Base-by-base conservation (phyloP, 345 rosid species). In the Lumnitzera littorea region DNA sequence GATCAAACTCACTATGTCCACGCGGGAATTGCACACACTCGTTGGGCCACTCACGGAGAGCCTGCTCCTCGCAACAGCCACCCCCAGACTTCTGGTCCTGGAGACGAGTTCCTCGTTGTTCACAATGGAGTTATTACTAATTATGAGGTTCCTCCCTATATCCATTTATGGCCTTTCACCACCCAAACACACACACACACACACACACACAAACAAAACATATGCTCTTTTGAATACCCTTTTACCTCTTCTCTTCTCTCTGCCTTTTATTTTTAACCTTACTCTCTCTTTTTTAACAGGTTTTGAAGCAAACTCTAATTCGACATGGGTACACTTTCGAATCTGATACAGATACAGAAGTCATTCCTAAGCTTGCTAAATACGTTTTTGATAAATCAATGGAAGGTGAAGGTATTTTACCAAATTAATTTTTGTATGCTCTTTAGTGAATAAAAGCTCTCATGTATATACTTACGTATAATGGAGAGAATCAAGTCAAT, bases 21-120 rank as follows among this genome's bases (percentile, higher is more conserved):
- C 76, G 98, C 94, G 53, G 94, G 96, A n/a, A 89, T 92, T 74
- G 98, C 98, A 11, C 98, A 92, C 70, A 92, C 96, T 0, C 77
- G 98, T 16, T 92, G 97, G 98, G 96, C 98, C 24, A 92, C 98
- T 51, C 98, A 92, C 71, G 96, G 98, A 47, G 96, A 87, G 65
- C 98, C 98, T 51, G 81, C 97, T 70, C 82, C 96, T 12, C 80
- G 88, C 76, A 92, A 92, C 61, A 77, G 96, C 71, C 98, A 92
- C 76, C 98, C 96, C 53, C 96, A 92, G 74, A 58, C 85, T 2
- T 87, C 96, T 13, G 96, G 96, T 67, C 60, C 73, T 68, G 96
- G 80, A 57, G 81, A 92, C 72, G 98, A 89, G 41, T 92, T 92
- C 53, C 61, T 92, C 82, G 96, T 92, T 16, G 96, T 87, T 61